Percentiles rank a stretch among this genome's conserved stretches.
phyloP scores from a whole-genome alignment of 345 rosid species.

The Aethionema arabicum region DNA sequence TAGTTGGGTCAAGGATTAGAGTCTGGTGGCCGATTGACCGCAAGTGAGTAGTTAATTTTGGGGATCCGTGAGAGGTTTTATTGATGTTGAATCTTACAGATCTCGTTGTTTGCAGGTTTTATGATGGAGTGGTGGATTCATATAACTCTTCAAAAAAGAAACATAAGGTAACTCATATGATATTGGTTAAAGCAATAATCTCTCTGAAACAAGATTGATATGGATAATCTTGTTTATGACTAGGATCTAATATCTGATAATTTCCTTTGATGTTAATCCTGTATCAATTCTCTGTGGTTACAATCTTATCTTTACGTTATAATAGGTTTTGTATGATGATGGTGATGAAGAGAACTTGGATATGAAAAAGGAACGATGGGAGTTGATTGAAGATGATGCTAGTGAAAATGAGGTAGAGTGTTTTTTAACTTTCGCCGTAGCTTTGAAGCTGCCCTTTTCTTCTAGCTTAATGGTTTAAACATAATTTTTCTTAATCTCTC shows the following conservation, averaged over 20 bases:
- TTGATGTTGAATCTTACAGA: conserved; percentile 12
- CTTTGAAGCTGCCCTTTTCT: background rate
- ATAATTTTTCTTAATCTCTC: background rate
- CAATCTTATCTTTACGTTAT: background rate
- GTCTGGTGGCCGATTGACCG: conserved; percentile 36
- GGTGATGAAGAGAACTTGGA: conserved; percentile 12
- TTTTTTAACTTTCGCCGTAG: background rate
- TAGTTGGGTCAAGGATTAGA: conserved; percentile 25
- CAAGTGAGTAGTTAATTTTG: conserved; percentile 14
- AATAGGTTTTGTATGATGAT: conserved; percentile 31
- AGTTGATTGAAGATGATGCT: conserved; percentile 1
- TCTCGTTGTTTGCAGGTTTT: conserved; percentile 27
- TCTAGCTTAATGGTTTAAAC: background rate
- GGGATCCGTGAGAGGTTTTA: background rate
- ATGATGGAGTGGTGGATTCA: conserved; percentile 26
- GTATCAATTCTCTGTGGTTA: background rate
- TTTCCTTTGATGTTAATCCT: background rate
- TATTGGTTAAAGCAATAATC: background rate
- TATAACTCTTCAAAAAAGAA: conserved; percentile 2
- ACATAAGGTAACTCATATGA: conserved; percentile 26
- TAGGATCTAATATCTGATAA: conserved; percentile 12
- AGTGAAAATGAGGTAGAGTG: conserved; percentile 18
- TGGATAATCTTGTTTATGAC: conserved; percentile 2
- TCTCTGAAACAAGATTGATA: background rate
- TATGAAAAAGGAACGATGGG: conserved; percentile 26